A percentile compares a stretch with the other conserved stretches of the same genome.
Evolutionary conservation across 1,284 basidiomycete genomes (phyloP).

Genomic region (Microbotryomycetes sp.): DNA sequence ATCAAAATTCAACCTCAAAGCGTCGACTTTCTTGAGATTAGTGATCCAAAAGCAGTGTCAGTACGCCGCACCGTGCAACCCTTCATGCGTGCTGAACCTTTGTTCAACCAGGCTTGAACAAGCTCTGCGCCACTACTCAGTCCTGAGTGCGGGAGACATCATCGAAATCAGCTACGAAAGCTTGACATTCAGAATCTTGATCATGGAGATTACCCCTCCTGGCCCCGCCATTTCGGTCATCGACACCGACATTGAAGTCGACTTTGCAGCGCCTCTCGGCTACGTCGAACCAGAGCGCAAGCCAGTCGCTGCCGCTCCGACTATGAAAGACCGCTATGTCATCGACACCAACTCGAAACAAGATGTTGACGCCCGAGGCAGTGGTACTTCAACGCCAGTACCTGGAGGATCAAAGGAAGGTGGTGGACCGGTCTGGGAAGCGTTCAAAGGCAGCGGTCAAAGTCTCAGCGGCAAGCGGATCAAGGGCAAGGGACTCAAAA

Average conservation of each 20-base stretch:
- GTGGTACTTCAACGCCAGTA: constrained; percentile 32
- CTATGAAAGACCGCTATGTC: constrained; percentile 95
- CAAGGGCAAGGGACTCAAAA: constrained; percentile 81
- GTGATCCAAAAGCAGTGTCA: constrained; percentile 92
- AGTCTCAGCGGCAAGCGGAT: constrained; percentile 79
- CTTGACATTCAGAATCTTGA: constrained; percentile 86
- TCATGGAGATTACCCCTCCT: constrained; percentile 81
- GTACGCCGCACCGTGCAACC: constrained; percentile 39
- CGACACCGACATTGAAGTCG: constrained; percentile 88
- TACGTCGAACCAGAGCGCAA: constrained; percentile 84
- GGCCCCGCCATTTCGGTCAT: constrained; percentile 82
- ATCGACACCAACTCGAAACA: constrained; percentile 58
- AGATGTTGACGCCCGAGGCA: constrained; percentile 35
- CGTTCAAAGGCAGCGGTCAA: constrained; percentile 87
- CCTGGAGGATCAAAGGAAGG: constrained; percentile 8
- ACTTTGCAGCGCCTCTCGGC: constrained; percentile 54
- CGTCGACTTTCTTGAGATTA: constrained; percentile 81
- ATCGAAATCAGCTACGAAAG: constrained; percentile 50
- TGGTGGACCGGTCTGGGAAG: constrained; percentile 55
- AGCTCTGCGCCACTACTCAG: constrained; percentile 86
- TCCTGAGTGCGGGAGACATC: constrained; percentile 44
- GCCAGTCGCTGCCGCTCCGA: constrained; percentile 63
- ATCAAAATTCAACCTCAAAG: constrained; percentile 97
- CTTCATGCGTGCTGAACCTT: background rate
- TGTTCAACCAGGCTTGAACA: constrained; percentile 67